Evolutionary conservation across 2,329 filamentous ascomycete genomes (phyloP).

Genomic region (Penicillium fuscoglaucum): DNA sequence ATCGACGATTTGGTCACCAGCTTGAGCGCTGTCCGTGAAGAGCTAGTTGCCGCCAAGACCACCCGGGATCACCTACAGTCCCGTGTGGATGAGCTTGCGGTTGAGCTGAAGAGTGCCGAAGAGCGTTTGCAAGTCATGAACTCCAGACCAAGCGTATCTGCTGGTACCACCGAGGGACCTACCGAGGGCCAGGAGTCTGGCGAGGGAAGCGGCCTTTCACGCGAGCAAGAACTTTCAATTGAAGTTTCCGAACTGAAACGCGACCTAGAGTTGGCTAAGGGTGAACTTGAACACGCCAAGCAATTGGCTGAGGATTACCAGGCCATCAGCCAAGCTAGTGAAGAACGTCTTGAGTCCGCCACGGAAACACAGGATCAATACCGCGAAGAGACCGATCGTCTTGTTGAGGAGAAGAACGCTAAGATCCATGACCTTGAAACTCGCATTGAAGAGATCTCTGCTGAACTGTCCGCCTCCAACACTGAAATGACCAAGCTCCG

Average conservation of each 20-base stretch:
- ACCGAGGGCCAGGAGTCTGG: conserved; percentile 48
- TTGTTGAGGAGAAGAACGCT: conserved; percentile 73
- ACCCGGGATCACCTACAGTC: conserved; percentile 85
- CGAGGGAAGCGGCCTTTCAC: conserved; percentile 60
- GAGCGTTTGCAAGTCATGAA: conserved; percentile 81
- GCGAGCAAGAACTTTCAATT: conserved; percentile 76
- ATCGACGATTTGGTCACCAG: conserved; percentile 88
- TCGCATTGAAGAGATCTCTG: conserved; percentile 77
- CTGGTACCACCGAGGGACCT: conserved; percentile 46
- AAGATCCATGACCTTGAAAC: conserved; percentile 80
- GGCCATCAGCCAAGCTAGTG: conserved; percentile 78
- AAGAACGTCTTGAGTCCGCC: conserved; percentile 80
- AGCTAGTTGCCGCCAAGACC: conserved; percentile 82
- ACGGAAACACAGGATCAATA: conserved; percentile 82
- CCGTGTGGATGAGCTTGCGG: conserved; percentile 82
- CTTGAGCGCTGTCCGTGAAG: conserved; percentile 78
- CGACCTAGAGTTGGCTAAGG: conserved; percentile 76
- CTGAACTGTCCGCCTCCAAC: conserved; percentile 79
- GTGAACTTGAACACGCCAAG: conserved; percentile 78
- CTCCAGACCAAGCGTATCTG: conserved; percentile 69
- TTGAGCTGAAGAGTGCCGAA: conserved; percentile 84
- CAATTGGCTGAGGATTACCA: conserved; percentile 84
- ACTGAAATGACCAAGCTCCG: conserved; percentile 77
- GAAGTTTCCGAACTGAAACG: conserved; percentile 85
- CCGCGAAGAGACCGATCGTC: conserved; percentile 76